phyloP scores from a whole-genome alignment of 306 rosid genomes.

The Amphicarpaea edgeworthii region DNA sequence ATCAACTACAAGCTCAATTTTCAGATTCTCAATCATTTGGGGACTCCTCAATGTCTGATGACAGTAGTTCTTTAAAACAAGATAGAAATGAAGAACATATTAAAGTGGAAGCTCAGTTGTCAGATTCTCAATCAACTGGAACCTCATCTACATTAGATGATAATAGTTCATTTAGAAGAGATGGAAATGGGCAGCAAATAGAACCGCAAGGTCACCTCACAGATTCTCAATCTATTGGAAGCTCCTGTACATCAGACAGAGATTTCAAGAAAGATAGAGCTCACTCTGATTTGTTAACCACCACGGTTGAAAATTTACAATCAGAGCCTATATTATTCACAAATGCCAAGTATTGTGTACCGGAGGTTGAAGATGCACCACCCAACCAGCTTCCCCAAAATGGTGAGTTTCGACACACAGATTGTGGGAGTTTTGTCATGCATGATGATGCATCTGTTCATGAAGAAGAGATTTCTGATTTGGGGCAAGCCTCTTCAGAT shows the following conservation, averaged over 20 bases:
- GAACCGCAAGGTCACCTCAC: slow-evolving; percentile 62
- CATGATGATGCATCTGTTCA: slow-evolving; percentile 45
- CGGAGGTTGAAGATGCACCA: slow-evolving; percentile 46
- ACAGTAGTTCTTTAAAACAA: slow-evolving; percentile 68
- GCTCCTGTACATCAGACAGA: slow-evolving; percentile 66
- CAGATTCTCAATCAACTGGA: slow-evolving; percentile 54
- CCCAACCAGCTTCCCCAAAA: slow-evolving; percentile 48
- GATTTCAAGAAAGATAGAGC: slow-evolving; percentile 59
- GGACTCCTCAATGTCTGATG: slow-evolving; percentile 66
- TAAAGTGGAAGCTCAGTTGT: slow-evolving; percentile 44
- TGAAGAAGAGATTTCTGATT: slow-evolving; percentile 56
- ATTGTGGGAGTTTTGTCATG: slow-evolving; percentile 42
- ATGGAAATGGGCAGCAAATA: slow-evolving; percentile 43
- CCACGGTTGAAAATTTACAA: slow-evolving; percentile 58
- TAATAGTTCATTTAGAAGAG: slow-evolving; percentile 47
- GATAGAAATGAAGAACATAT: slow-evolving; percentile 56
- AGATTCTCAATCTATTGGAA: slow-evolving; percentile 70
- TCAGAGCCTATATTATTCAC: slow-evolving; percentile 56
- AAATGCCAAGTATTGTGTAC: slow-evolving; percentile 48
- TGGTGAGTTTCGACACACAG: slow-evolving; percentile 50
- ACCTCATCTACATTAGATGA: slow-evolving; percentile 49
- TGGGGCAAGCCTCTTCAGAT: slow-evolving; percentile 47
- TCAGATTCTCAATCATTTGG: slow-evolving; percentile 77
- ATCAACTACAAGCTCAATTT: slow-evolving; percentile 43
- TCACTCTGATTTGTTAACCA: slow-evolving; percentile 59